Evolutionary conservation across 2,329 filamentous ascomycete genomes (phyloP).

Genomic region (Tolypocladium tundrense): DNA sequence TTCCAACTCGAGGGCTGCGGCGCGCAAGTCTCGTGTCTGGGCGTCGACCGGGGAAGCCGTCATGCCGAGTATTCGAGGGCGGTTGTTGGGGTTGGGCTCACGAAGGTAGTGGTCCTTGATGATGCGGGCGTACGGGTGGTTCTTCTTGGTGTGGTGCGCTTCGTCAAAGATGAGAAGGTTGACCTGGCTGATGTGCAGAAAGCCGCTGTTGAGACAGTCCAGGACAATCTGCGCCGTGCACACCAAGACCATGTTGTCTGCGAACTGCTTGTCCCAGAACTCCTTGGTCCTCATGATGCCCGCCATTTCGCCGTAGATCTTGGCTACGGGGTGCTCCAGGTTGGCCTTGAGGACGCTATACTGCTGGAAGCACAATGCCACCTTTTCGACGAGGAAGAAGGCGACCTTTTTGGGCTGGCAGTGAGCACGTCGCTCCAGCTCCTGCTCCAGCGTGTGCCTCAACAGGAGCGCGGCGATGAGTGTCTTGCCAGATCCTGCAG

Average conservation of each 20-base stretch:
- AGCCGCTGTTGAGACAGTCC: constrained; percentile 67
- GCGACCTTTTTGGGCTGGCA: constrained; percentile 56
- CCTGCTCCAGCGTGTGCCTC: constrained; percentile 63
- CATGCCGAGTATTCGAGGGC: constrained; percentile 86
- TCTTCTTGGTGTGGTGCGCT: constrained; percentile 91
- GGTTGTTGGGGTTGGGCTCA: constrained; percentile 28
- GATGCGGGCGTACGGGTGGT: constrained; percentile 81
- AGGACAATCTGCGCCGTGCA: constrained; percentile 85
- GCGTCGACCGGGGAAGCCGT: constrained; percentile 91
- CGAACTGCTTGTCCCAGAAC: constrained; percentile 42
- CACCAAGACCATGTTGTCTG: constrained; percentile 71
- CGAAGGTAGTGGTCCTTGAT: constrained; percentile 75
- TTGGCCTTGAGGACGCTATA: constrained; percentile 72
- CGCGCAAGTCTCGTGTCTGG: constrained; percentile 54
- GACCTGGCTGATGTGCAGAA: constrained; percentile 70
- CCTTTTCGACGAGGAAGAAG: constrained; percentile 87
- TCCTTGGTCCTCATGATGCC: constrained; percentile 26
- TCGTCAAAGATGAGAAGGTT: constrained; percentile 93
- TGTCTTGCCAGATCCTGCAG: constrained; percentile 77
- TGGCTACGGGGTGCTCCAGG: constrained; percentile 62
- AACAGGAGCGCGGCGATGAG: constrained; percentile 86
- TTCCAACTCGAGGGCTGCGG: constrained; percentile 66
- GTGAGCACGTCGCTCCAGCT: constrained; percentile 57
- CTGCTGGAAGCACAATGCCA: constrained; percentile 86
- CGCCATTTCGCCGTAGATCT: constrained; percentile 62